Conservation (phyloP, 805 yeast genomes). For the Wickerhamiella spandovensis region DNA sequence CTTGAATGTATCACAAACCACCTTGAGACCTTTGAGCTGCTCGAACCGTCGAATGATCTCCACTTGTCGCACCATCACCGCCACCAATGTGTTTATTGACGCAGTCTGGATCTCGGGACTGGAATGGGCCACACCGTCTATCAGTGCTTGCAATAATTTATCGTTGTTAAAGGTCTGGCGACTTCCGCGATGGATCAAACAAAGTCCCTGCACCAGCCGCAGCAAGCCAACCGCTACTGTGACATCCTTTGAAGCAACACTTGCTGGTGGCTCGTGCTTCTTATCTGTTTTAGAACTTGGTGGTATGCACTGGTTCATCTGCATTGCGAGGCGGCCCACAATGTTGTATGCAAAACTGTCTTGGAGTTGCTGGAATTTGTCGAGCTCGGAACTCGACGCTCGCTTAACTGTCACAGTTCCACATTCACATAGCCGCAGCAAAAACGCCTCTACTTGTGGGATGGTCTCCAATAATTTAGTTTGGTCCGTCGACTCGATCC, state of each 20-base stretch:
- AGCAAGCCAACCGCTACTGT: constrained; percentile 13
- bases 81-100: constrained; percentile 42
- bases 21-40: constrained; percentile 38
- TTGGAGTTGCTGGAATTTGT: constrained; percentile 34
- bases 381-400: constrained; percentile 2
- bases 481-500: not conserved
- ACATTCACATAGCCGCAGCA: not conserved
- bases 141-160: constrained; percentile 16
- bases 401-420: not conserved
- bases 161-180: constrained; percentile 37
- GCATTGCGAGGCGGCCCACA: constrained; percentile 23
- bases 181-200: constrained; percentile 45
- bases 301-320: constrained; percentile 5
- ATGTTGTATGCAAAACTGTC: constrained; percentile 42
- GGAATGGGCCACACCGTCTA: constrained; percentile 6
- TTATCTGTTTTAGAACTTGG: not conserved
- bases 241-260: not conserved
- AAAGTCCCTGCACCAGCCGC: constrained; percentile 40
- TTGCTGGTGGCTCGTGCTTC: not conserved
- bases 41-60: constrained; percentile 50
- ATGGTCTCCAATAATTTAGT: not conserved
- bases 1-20: constrained; percentile 35
- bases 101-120: constrained; percentile 24
- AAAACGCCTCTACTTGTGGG: not conserved
- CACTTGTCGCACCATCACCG: constrained; percentile 43